Evolutionary conservation across 805 yeast genomes (phyloP).

Genomic region (Hagleromyces aurorensis): DNA sequence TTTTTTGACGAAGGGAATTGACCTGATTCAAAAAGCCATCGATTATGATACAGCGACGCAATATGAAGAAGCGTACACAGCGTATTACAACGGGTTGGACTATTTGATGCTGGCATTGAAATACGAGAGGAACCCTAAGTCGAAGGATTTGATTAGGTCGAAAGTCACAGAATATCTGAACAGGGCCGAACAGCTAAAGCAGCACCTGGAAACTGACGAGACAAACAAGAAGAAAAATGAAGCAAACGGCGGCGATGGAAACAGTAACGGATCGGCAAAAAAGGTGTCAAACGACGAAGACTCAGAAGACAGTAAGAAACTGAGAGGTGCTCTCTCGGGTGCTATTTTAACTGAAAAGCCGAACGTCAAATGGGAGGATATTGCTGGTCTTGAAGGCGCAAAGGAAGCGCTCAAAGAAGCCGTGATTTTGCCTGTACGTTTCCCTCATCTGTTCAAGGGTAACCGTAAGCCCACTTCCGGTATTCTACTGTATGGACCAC

Average conservation of each 20-base stretch:
- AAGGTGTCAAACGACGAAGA: slow-evolving; percentile 61
- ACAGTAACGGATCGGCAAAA: slow-evolving; percentile 40
- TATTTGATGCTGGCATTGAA: slow-evolving; percentile 93
- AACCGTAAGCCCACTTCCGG: slow-evolving; percentile 91
- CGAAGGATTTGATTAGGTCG: slow-evolving; percentile 80
- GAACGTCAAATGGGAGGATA: slow-evolving; percentile 87
- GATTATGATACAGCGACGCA: slow-evolving; percentile 86
- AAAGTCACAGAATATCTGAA: slow-evolving; percentile 87
- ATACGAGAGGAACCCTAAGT: slow-evolving; percentile 84
- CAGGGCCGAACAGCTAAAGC: slow-evolving; percentile 90
- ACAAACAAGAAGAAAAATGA: slow-evolving; percentile 47
- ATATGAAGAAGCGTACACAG: slow-evolving; percentile 89
- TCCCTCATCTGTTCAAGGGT: slow-evolving; percentile 92
- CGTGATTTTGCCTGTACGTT: slow-evolving; percentile 89
- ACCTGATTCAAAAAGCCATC: slow-evolving; percentile 86
- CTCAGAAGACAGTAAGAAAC: slow-evolving; percentile 77
- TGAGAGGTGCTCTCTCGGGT: slow-evolving; percentile 84
- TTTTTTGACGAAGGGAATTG: slow-evolving; percentile 90
- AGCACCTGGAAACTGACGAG: slow-evolving; percentile 64
- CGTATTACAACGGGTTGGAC: slow-evolving; percentile 88
- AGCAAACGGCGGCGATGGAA: slow-evolving; percentile 38
- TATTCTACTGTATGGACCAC: slow-evolving; percentile 82
- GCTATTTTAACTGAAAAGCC: slow-evolving; percentile 90
- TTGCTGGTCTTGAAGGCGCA: slow-evolving; percentile 92
- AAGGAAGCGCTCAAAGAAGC: slow-evolving; percentile 97